Evolutionary conservation across 2,329 filamentous ascomycete genomes (phyloP).

Genomic region (Alternaria brassicae): DNA sequence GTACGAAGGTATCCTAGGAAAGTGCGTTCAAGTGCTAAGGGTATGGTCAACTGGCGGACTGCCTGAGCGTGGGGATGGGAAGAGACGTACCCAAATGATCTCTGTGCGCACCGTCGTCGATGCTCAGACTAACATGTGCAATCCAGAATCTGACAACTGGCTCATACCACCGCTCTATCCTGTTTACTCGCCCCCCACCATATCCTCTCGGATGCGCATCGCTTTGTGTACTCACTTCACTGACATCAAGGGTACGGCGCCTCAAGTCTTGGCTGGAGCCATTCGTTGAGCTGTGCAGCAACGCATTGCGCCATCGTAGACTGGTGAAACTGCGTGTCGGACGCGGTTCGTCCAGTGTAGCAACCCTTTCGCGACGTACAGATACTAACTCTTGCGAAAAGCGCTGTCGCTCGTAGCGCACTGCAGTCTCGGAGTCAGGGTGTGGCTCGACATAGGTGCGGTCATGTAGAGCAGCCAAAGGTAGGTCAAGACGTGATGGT

Average conservation of each 20-base stretch:
- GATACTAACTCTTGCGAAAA: conserved; percentile 25
- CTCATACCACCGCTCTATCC: conserved; percentile 45
- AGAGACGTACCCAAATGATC: conserved; percentile 63
- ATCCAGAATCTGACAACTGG: conserved; percentile 57
- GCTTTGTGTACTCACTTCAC: conserved; percentile 13
- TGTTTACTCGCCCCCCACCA: background rate
- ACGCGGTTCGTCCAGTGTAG: background rate
- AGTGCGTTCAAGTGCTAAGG: conserved; percentile 73
- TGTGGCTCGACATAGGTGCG: conserved; percentile 16
- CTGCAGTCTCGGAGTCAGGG: conserved; percentile 29
- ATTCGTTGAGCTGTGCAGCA: background rate
- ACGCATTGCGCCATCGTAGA: conserved; percentile 14
- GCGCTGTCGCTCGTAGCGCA: conserved; percentile 26
- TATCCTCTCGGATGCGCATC: background rate
- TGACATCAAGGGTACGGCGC: conserved; percentile 3
- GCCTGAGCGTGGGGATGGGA: background rate
- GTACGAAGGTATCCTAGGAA: conserved; percentile 77
- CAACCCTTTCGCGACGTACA: background rate
- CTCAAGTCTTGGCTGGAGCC: conserved; percentile 11
- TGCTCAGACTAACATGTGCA: conserved; percentile 58
- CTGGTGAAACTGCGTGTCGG: conserved; percentile 2
- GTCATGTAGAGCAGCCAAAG: conserved; percentile 19
- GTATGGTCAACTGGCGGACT: conserved; percentile 4
- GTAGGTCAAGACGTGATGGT: conserved; percentile 16
- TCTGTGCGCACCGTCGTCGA: conserved; percentile 59